These are phyloP conservation scores for Gyrodon lividus DNA, from an alignment of 768 basidiomycete species.

Conservation along the genomic window DNA sequence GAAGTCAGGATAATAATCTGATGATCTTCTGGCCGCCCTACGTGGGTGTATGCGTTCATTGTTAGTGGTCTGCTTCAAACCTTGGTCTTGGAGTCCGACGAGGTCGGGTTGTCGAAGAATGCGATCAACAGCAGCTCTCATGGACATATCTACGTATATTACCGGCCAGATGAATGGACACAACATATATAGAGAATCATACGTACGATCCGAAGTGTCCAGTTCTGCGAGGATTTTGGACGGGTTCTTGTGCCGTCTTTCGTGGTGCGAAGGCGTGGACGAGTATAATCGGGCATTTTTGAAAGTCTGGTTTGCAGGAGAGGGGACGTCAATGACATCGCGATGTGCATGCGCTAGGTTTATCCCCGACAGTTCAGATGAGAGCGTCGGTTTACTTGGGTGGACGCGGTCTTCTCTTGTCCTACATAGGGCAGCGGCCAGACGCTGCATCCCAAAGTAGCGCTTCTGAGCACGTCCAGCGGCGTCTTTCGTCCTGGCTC, in stretches of 20 bases:
- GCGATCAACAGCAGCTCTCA: slow-evolving; percentile 30
- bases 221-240: slow-evolving; percentile 27
- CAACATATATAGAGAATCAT: not conserved
- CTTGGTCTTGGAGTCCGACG: slow-evolving; percentile 15
- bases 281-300: slow-evolving; percentile 6
- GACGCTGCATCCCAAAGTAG: slow-evolving; percentile 60
- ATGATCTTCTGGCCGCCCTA: not conserved
- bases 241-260: slow-evolving; percentile 7
- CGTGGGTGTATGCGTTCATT: not conserved
- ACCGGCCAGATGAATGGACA: slow-evolving; percentile 3
- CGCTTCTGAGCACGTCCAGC: slow-evolving; percentile 53
- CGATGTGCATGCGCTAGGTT: slow-evolving; percentile 27
- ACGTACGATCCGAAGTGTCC: slow-evolving; percentile 29
- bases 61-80: not conserved
- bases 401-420: slow-evolving; percentile 9
- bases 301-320: not conserved
- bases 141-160: slow-evolving; percentile 24
- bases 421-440: slow-evolving; percentile 44
- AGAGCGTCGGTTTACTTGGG: slow-evolving; percentile 1
- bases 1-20: not conserved
- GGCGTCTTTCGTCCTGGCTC: slow-evolving; percentile 55
- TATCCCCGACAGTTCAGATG: slow-evolving; percentile 21
- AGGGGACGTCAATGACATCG: not conserved
- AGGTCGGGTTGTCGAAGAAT: slow-evolving; percentile 27
- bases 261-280: slow-evolving; percentile 3